These are phyloP conservation scores for Ganoderma lingzhi DNA, from an alignment of 1,284 basidiomycete genomes.

Conservation along the genomic window DNA sequence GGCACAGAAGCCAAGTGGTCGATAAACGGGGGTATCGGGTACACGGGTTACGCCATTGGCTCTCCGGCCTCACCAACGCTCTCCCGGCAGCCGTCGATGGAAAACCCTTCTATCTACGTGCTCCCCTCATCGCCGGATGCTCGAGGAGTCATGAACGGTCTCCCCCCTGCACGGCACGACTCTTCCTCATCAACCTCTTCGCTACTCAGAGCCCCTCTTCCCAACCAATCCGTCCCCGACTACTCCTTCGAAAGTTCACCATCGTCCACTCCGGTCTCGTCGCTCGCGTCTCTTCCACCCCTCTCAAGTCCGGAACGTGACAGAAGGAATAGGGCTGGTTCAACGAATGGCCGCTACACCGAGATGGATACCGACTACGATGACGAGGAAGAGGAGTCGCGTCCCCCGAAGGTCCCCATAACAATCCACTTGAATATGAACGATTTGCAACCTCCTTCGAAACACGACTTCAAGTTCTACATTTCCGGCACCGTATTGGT, in stretches of 20 bases:
- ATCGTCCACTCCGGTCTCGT: slow-evolving; percentile 62
- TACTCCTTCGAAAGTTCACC: slow-evolving; percentile 71
- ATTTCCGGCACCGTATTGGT: slow-evolving; percentile 72
- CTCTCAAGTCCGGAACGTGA: slow-evolving; percentile 46
- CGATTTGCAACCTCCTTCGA: slow-evolving; percentile 69
- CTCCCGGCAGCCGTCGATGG: slow-evolving; percentile 33
- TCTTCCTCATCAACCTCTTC: slow-evolving; percentile 59
- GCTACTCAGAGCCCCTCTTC: slow-evolving; percentile 75
- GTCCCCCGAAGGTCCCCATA: slow-evolving; percentile 61
- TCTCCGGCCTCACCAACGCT: slow-evolving; percentile 30
- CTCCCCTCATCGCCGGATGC: slow-evolving; percentile 57
- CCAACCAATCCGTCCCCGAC: slow-evolving; percentile 65
- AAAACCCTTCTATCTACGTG: slow-evolving; percentile 36
- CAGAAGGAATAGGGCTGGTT: slow-evolving; percentile 42
- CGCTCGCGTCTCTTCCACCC: slow-evolving; percentile 59
- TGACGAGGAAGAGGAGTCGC: slow-evolving; percentile 32
- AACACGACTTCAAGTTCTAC: slow-evolving; percentile 68
- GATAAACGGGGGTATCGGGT: slow-evolving; percentile 68
- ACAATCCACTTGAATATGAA: slow-evolving; percentile 83
- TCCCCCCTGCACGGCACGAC: slow-evolving; percentile 43
- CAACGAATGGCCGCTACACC: slow-evolving; percentile 34
- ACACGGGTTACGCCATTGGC: slow-evolving; percentile 71
- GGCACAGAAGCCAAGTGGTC: slow-evolving; percentile 62
- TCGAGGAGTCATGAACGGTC: slow-evolving; percentile 31
- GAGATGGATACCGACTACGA: slow-evolving; percentile 38